A percentile compares a stretch with the other conserved stretches of the same genome.
These are phyloP conservation scores for Isoetes engelmannii DNA, from an alignment of 83 land plant genomes.

Conservation along the genomic window DNA sequence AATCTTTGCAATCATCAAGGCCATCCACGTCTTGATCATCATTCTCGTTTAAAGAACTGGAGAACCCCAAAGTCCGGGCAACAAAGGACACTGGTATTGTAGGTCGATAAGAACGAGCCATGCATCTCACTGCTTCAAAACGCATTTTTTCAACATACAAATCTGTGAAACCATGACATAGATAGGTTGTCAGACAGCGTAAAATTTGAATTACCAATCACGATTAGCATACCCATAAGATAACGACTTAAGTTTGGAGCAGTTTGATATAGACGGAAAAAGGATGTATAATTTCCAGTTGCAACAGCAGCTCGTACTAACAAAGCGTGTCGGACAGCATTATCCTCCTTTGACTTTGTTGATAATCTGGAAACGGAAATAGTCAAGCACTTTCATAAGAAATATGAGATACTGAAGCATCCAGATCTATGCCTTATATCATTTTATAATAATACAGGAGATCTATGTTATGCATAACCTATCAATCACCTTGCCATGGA, in stretches of 20 bases:
- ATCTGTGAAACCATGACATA: conserved; percentile 31
- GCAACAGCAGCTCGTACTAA: conserved; percentile 81
- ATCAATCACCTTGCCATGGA: conserved; percentile 67
- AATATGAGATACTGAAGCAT: background rate
- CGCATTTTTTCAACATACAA: conserved; percentile 89
- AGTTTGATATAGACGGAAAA: conserved; percentile 72
- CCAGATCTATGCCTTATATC: too few species aligned
- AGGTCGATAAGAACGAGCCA: conserved; percentile 93
- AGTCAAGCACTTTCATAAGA: background rate
- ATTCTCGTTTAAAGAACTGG: conserved; percentile 17
- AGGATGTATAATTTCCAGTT: conserved; percentile 67
- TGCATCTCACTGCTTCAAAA: conserved; percentile 76
- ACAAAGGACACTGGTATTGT: conserved; percentile 62
- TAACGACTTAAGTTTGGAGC: conserved; percentile 82
- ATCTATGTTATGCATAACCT: too few species aligned
- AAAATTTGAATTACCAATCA: background rate
- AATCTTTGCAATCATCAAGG: conserved; percentile 83
- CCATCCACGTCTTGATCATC: conserved; percentile 44
- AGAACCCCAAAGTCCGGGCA: conserved; percentile 63
- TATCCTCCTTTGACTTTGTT: conserved; percentile 58
- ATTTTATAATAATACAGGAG: too few species aligned
- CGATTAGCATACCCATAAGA: conserved; percentile 64
- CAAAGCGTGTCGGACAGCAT: conserved; percentile 81
- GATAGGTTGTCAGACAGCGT: background rate
- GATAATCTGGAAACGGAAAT: conserved; percentile 46